Conservation (phyloP, 2,329 filamentous ascomycete genomes). For the Aureobasidium subglaciale region DNA sequence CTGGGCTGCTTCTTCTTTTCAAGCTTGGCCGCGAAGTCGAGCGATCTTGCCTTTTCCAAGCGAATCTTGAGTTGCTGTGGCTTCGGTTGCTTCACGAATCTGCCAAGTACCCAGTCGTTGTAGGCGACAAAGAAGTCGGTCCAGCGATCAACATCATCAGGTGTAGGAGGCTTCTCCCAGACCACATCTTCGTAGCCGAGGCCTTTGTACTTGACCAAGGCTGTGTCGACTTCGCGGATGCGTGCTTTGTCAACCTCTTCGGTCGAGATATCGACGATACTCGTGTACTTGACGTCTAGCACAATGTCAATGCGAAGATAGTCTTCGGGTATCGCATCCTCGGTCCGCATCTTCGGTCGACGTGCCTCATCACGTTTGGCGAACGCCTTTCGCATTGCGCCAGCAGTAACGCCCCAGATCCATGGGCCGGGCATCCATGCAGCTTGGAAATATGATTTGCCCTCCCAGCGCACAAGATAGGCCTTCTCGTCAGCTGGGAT, state of each 20-base stretch:
- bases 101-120: conserved; percentile 73
- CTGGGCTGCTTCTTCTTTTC: conserved; percentile 66
- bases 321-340: conserved; percentile 82
- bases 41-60: conserved; percentile 58
- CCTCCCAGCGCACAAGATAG: conserved; percentile 85
- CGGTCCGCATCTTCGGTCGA: conserved; percentile 60
- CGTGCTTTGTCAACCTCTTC: conserved; percentile 65
- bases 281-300: conserved; percentile 68
- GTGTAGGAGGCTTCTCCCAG: conserved; percentile 73
- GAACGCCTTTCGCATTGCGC: conserved; percentile 66
- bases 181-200: conserved; percentile 84
- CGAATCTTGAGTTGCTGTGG: conserved; percentile 55
- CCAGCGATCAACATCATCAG: conserved; percentile 62
- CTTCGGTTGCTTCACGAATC: conserved; percentile 59
- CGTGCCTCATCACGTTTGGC: conserved; percentile 58
- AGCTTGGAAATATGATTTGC: conserved; percentile 71
- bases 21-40: conserved; percentile 58
- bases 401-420: conserved; percentile 65
- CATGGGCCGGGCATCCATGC: conserved; percentile 85
- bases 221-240: conserved; percentile 63
- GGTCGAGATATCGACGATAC: conserved; percentile 50
- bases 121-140: conserved; percentile 76
- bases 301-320: conserved; percentile 81
- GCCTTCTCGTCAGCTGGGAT: conserved; percentile 75
- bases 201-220: conserved; percentile 87